These are phyloP conservation scores for Russula earlei DNA, from an alignment of 768 basidiomycete species.

Conservation along the genomic window DNA sequence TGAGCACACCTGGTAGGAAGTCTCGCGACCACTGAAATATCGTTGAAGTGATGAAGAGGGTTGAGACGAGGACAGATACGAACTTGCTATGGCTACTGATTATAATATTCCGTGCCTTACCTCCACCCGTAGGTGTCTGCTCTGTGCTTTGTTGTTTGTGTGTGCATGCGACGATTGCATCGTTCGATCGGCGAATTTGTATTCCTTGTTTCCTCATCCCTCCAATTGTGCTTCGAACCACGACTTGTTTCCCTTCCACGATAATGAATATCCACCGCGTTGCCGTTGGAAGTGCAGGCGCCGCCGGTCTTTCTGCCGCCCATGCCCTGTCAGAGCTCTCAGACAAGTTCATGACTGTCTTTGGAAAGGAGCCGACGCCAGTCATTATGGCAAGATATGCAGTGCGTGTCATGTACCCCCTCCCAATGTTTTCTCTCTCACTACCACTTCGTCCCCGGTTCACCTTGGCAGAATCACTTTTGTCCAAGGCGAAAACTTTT, in stretches of 20 bases:
- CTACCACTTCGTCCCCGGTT: background rate
- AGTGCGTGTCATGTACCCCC: slow-evolving; percentile 17
- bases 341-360: slow-evolving; percentile 26
- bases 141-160: slow-evolving; percentile 8
- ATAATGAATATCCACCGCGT: background rate
- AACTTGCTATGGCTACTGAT: slow-evolving; percentile 7
- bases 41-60: slow-evolving; percentile 25
- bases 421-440: background rate
- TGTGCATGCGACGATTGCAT: background rate
- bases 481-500: slow-evolving; percentile 30
- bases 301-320: slow-evolving; percentile 28
- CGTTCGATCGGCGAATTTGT: slow-evolving; percentile 9
- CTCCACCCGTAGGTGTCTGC: slow-evolving; percentile 13
- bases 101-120: slow-evolving; percentile 7
- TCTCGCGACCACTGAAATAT: slow-evolving; percentile 78
- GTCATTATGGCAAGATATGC: slow-evolving; percentile 32
- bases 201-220: slow-evolving; percentile 1
- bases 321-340: slow-evolving; percentile 29
- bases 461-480: slow-evolving; percentile 26
- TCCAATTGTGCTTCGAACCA: background rate
- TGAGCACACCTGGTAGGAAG: slow-evolving; percentile 43
- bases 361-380: slow-evolving; percentile 25
- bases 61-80: slow-evolving; percentile 3
- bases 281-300: slow-evolving; percentile 12
- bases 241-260: background rate